Evolutionary conservation across 495 filamentous ascomycete genomes (phyloP), one percentile per base, ranked within the genome.

Genomic region (Bryoglossum gracile): DNA sequence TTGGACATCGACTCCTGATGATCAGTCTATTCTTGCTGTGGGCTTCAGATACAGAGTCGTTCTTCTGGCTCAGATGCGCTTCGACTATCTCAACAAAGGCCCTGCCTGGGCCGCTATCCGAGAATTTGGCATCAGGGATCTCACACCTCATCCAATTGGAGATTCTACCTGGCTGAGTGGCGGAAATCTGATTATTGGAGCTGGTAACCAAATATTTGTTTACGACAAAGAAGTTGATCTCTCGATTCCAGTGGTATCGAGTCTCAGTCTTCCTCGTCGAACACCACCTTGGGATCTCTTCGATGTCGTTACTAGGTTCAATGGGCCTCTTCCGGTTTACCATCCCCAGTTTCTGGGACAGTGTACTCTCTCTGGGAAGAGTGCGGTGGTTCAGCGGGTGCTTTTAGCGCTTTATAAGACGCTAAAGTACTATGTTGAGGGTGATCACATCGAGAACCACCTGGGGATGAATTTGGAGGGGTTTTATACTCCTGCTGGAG

Each of bases 281-380:
- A 70, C 68, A 35, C 57, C 59, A 8, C 64, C 62, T 18, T 63
- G 74, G 59, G 82, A 91, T 58, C 64, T 95, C 11, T 94, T 94
- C 55, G 81, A 88, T 5, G 75, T 90, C 10, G 84, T 94, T 21
- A 82, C 83, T 46, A 70, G 83, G 38, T 65, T 97, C 32, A 96
- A 96, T 59, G 87, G 87, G 0, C 86, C 89, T 13, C 69, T 96
- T 24, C 91, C 94, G 4, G 77, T 94, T 6, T 99, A 90, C 59
- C 92, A 99, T 56, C 94, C 94, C 6, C 88, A 95, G 57, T 88
- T 95, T 53, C 63, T 99, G 6, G 82, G 84, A 48, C 89, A 96
- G 62, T 89, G 86, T 54, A 90, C 95, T 21, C 72, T 95, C 5
- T 73, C 82, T 16, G 91, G 89, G 2, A 94, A 94, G 62, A 77